Evolutionary conservation across 1,284 basidiomycete species (phyloP).

Genomic region (Rhodotorula mucilaginosa): DNA sequence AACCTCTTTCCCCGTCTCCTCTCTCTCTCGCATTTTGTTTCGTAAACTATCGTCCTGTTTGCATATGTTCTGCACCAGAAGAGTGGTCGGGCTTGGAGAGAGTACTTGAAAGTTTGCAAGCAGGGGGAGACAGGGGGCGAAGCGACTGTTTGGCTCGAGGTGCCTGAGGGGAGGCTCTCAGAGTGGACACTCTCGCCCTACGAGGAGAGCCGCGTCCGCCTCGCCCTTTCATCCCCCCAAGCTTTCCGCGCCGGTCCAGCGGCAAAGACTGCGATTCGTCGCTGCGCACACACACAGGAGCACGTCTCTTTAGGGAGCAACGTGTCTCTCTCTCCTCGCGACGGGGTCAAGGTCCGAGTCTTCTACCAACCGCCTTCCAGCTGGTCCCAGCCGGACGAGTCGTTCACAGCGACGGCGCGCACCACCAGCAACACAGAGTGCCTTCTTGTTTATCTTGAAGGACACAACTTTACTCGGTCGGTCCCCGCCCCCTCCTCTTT

Average conservation of each 20-base stretch:
- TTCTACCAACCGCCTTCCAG: slow-evolving; percentile 16
- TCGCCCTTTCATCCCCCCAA: background rate
- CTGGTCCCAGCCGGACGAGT: slow-evolving; percentile 17
- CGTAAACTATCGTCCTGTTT: no score
- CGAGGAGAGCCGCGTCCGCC: background rate
- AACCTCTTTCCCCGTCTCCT: no score
- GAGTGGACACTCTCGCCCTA: no score
- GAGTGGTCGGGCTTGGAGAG: no score
- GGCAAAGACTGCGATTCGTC: slow-evolving; percentile 19
- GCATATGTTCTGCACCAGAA: no score
- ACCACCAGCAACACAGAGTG: slow-evolving; percentile 24
- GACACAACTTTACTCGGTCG: slow-evolving; percentile 2
- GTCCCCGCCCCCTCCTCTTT: background rate
- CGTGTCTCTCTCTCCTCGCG: background rate
- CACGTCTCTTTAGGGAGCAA: background rate
- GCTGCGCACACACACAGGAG: slow-evolving; percentile 6
- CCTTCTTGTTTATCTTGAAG: background rate
- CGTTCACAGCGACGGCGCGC: slow-evolving; percentile 25
- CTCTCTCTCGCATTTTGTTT: no score
- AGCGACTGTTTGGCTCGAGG: no score
- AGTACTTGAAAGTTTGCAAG: no score
- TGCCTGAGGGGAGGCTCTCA: no score
- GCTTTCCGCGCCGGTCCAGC: slow-evolving; percentile 8
- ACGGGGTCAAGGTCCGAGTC: slow-evolving; percentile 22
- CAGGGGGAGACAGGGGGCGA: no score